phyloP scores from a whole-genome alignment of 2,329 filamentous ascomycete species.

The Alternaria ethzedia region DNA sequence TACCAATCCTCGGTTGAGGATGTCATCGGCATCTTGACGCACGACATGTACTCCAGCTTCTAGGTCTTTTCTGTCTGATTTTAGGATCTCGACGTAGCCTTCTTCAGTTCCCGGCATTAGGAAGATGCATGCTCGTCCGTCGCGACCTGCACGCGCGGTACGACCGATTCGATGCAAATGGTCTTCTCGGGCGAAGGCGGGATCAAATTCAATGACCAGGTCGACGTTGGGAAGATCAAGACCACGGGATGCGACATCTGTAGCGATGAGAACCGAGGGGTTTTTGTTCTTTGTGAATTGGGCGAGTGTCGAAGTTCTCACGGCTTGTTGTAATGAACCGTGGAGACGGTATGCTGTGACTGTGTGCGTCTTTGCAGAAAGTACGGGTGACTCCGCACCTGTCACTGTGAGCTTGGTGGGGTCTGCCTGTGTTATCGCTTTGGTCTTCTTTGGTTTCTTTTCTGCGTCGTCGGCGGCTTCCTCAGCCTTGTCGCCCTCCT shows the following conservation, averaged over 20 bases:
- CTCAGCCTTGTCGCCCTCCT: slow-evolving; percentile 22
- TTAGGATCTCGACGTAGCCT: slow-evolving; percentile 80
- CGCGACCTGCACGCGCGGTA: slow-evolving; percentile 88
- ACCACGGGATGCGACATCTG: slow-evolving; percentile 93
- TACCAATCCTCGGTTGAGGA: slow-evolving; percentile 69
- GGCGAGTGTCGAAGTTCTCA: slow-evolving; percentile 83
- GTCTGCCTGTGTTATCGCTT: slow-evolving; percentile 50
- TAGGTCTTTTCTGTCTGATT: slow-evolving; percentile 70
- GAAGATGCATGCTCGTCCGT: slow-evolving; percentile 87
- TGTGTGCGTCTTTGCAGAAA: slow-evolving; percentile 77
- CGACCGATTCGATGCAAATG: slow-evolving; percentile 94
- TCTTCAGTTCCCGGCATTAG: slow-evolving; percentile 91
- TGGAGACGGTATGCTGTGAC: slow-evolving; percentile 88
- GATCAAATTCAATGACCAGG: slow-evolving; percentile 94
- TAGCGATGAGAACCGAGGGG: slow-evolving; percentile 86
- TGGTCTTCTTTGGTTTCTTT: slow-evolving; percentile 42
- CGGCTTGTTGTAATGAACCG: slow-evolving; percentile 85
- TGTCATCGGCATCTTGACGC: slow-evolving; percentile 68
- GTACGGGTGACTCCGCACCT: slow-evolving; percentile 71
- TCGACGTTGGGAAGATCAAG: slow-evolving; percentile 95
- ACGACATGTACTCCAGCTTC: slow-evolving; percentile 65
- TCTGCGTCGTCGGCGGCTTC: slow-evolving; percentile 14
- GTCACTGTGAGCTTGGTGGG: slow-evolving; percentile 58
- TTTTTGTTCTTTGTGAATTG: slow-evolving; percentile 77
- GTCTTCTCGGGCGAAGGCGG: slow-evolving; percentile 90